Base-by-base conservation (phyloP, 164 flowering plant genomes). In the Vitis rupestris region DNA sequence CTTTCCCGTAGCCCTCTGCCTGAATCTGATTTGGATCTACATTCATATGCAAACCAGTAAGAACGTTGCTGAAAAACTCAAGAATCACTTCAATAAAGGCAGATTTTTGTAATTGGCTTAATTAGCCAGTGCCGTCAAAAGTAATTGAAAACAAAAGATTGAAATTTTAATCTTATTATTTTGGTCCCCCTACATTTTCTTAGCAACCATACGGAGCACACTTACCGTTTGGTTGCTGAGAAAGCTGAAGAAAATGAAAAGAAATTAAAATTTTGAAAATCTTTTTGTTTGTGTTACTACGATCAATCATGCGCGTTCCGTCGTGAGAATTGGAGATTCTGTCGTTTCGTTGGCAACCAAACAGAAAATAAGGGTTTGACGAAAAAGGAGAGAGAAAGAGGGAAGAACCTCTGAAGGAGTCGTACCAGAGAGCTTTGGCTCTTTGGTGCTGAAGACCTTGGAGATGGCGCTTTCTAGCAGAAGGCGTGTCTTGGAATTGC, bases 391-490 rank as follows among this genome's bases (percentile, higher is more conserved):
- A 47, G 59, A 53, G 11, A 14, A 44, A 52, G 3, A 9, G 65
- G 64, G 23, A 50, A 3, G 30, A 13, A 81, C 82, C 81, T 79
- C 80, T 78, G 77, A 85, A 69, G 70, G 90, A 85, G 63, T 82
- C 84, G 86, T 78, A 94, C 94, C 95, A 94, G 62, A 80, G 85
- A 69, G 98, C 79, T 71, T 75, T 84, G 75, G 92, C 89, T 29
- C 94, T 78, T 68, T 86, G 94, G 73, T 95, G 99, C 5, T 79
- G 89, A 49, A 82, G 63, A 44, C 97, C 89, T 48, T 84, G 90
- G 51, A 91, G 85, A 72, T 95, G 99, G 77, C 98, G 90, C 75
- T 77, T 90, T 15, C 98, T 75, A 14, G 96, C 92, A 6, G 72
- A 72, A 0, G 89, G 75, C 9, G 96, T 95, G 76, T 95, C 96